These are phyloP conservation scores for Coniosporium apollinis DNA, from an alignment of 495 filamentous ascomycete species.

Conservation along the genomic window DNA sequence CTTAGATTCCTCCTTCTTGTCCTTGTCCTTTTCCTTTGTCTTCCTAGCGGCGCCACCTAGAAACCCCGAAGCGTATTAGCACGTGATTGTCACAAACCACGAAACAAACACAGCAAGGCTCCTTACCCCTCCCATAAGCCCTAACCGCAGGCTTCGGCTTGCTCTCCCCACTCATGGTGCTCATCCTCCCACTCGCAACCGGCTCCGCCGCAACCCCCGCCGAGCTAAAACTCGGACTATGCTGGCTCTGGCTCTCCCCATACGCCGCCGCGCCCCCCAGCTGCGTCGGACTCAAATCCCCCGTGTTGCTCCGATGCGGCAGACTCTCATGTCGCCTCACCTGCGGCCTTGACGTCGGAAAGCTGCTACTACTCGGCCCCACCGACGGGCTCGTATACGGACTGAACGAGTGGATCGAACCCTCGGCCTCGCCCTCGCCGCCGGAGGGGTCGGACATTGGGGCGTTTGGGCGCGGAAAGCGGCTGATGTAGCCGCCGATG, in stretches of 20 bases:
- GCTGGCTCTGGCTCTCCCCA: constrained; percentile 14
- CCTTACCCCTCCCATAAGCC: constrained; percentile 25
- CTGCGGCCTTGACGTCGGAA: neutral
- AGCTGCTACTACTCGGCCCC: neutral
- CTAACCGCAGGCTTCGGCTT: constrained; percentile 18
- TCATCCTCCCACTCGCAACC: constrained; percentile 10
- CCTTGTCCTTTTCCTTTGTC: constrained; percentile 16
- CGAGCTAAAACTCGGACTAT: too few species aligned
- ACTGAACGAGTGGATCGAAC: neutral
- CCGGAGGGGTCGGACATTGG: neutral
- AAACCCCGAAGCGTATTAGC: neutral
- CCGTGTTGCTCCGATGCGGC: neutral
- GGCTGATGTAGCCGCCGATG: constrained; percentile 4
- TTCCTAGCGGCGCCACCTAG: constrained; percentile 24
- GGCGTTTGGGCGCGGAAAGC: neutral
- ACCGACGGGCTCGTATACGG: neutral
- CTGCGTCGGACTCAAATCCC: too few species aligned
- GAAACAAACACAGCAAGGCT: neutral
- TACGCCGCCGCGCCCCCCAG: constrained; percentile 7
- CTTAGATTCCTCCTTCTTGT: constrained; percentile 2
- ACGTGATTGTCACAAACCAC: neutral
- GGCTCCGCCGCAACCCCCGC: too few species aligned
- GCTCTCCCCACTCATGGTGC: constrained; percentile 18
- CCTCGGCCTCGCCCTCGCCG: constrained; percentile 5
- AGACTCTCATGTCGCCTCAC: neutral